These are phyloP conservation scores for Mycothermus thermophilus DNA, from an alignment of 495 filamentous ascomycete species.

Conservation along the genomic window DNA sequence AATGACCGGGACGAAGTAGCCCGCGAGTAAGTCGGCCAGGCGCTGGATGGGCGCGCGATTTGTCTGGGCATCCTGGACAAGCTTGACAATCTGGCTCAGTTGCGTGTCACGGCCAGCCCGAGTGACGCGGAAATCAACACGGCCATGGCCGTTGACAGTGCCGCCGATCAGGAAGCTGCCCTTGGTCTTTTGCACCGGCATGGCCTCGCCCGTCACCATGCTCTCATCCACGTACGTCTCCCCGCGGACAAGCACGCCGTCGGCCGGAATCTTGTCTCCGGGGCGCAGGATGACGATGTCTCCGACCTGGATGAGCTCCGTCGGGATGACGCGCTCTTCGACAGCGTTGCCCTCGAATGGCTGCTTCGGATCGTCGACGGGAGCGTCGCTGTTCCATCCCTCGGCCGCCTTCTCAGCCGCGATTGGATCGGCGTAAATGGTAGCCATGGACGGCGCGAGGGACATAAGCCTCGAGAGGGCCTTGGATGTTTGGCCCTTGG, in stretches of 20 bases:
- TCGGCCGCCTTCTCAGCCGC: constrained; percentile 83
- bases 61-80: constrained; percentile 94
- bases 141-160: constrained; percentile 86
- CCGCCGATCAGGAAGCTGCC: constrained; percentile 78
- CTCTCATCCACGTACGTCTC: constrained; percentile 94
- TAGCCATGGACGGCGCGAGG: constrained; percentile 88
- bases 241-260: constrained; percentile 73
- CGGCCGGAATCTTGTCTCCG: constrained; percentile 92
- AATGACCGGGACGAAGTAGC: constrained; percentile 88
- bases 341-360: constrained; percentile 40
- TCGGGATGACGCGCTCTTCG: constrained; percentile 75
- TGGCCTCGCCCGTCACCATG: constrained; percentile 96
- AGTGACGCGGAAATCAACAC: constrained; percentile 86
- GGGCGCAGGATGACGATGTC: constrained; percentile 88
- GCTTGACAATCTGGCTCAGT: constrained; percentile 90
- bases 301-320: constrained; percentile 86
- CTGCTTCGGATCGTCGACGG: constrained; percentile 30
- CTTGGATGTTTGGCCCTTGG: constrained; percentile 93
- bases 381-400: constrained; percentile 43
- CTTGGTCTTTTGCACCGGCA: constrained; percentile 78
- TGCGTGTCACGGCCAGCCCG: constrained; percentile 90
- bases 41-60: constrained; percentile 89
- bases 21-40: constrained; percentile 80
- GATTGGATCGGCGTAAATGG: constrained; percentile 94
- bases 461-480: constrained; percentile 94